phyloP scores from a whole-genome alignment of 2,329 filamentous ascomycete genomes.

The Stagonosporopsis vannaccii region DNA sequence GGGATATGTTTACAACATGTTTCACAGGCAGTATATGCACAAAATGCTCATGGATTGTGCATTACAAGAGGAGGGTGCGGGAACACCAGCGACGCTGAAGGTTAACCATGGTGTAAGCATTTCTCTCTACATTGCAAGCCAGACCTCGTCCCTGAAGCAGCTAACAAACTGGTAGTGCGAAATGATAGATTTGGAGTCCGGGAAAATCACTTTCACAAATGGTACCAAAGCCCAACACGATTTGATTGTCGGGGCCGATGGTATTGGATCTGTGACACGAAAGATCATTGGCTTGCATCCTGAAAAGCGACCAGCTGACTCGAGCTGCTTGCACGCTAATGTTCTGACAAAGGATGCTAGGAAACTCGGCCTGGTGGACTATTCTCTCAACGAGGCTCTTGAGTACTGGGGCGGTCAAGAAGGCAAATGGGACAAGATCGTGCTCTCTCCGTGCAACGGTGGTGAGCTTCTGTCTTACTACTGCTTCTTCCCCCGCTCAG shows the following conservation, averaged over 20 bases:
- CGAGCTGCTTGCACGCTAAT: constrained; percentile 70
- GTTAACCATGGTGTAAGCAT: constrained; percentile 61
- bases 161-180: constrained; percentile 27
- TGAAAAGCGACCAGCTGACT: constrained; percentile 65
- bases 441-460: constrained; percentile 71
- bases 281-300: constrained; percentile 65
- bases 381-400: constrained; percentile 65
- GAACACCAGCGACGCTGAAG: constrained; percentile 60
- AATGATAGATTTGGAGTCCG: constrained; percentile 34
- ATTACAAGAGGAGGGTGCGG: constrained; percentile 59
- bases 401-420: constrained; percentile 75
- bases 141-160: not conserved
- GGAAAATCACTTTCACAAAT: constrained; percentile 53
- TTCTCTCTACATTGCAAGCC: constrained; percentile 57
- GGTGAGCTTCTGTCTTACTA: constrained; percentile 72
- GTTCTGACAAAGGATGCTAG: constrained; percentile 67
- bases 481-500: constrained; percentile 69
- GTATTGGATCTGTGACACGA: constrained; percentile 70
- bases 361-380: constrained; percentile 67
- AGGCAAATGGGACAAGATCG: constrained; percentile 70
- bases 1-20: constrained; percentile 71
- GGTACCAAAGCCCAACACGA: constrained; percentile 61
- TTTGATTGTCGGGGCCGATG: constrained; percentile 69
- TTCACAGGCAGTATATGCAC: constrained; percentile 74
- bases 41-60: constrained; percentile 69